Base-by-base conservation (phyloP, 2,329 filamentous ascomycete genomes). In the Colletotrichum agaves region DNA sequence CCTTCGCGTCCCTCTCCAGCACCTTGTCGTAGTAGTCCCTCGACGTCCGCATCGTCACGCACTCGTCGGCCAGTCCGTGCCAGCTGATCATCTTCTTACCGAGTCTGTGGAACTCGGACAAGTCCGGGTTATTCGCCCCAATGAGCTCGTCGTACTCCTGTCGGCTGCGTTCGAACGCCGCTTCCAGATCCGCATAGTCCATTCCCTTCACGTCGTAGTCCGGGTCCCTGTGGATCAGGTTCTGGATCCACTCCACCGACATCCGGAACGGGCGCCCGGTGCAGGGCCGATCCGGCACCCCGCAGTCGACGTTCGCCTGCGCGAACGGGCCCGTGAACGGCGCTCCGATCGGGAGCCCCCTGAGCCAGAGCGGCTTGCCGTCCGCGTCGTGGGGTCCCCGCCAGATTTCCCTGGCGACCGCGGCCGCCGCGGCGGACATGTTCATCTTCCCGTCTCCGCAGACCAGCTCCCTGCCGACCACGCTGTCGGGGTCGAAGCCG, bases 71-170 rank as follows among this genome's bases (percentile, higher is more conserved):
- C 43, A 61, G 58, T 21, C 82, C 82, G 71, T 84, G 82, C 74
- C 79, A 83, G 53, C 80, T 74, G 17, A 83, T 39, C n/a, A 83
- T 67, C 73, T 83, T 83, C 23, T 77, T 77, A 8, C 82, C 81
- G 2, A 72, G 71, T 5, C 68, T 70, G 49, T 71, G 71, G 67
- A 78, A 81, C 1, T 69, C 70, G 0, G 72, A 60, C 5, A 80
- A 67, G 55, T 75, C 75, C 49, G 76, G 73, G 50, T 75, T 70
- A 46, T 73, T 71, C 8, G 75, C 73, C 4, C 73, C 73, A 69
- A 77, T 76, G 4, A 75, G 52, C 2, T 31, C 60, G 31, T 67
- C 66, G 50, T 72, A 74, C 61, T 69, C 62, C 17, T 21, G 5
- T 17, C 66, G 56, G 56, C 66, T 69, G 4, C 23, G 53, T 2